Conservation (phyloP, 192 early-diverging fungal species). For the Entomortierella parvispora region DNA sequence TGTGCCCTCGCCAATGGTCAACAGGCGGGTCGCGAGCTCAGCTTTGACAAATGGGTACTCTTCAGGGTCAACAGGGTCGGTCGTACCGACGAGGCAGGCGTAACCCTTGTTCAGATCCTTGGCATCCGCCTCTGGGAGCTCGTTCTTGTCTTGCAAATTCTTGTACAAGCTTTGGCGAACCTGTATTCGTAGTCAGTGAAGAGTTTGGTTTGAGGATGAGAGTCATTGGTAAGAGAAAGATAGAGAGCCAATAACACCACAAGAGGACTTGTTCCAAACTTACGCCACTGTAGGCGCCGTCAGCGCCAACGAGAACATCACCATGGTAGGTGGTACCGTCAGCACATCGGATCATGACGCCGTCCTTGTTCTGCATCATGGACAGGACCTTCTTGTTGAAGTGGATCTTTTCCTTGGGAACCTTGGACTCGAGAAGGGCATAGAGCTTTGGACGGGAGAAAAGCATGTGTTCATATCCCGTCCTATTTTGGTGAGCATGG, state of each 20-base stretch:
- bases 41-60: background rate
- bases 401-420: slow-evolving; percentile 10
- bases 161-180: slow-evolving; percentile 20
- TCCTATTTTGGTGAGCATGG: background rate
- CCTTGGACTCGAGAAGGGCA: background rate
- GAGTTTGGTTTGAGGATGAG: no score
- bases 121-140: background rate
- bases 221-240: no score
- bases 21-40: background rate
- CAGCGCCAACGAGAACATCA: no score
- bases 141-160: background rate
- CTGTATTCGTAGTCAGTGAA: slow-evolving; percentile 45
- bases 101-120: background rate
- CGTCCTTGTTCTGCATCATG: no score
- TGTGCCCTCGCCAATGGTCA: background rate
- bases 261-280: no score
- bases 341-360: no score
- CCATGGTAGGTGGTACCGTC: no score
- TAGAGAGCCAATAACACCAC: no score
- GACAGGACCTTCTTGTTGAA: slow-evolving; percentile 25
- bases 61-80: slow-evolving; percentile 1
- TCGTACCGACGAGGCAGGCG: slow-evolving; percentile 20
- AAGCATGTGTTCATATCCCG: background rate
- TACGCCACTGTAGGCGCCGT: no score
- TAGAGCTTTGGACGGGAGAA: slow-evolving; percentile 14